phyloP scores from a whole-genome alignment of 257 asterid species.

The Solanum habrochaites region DNA sequence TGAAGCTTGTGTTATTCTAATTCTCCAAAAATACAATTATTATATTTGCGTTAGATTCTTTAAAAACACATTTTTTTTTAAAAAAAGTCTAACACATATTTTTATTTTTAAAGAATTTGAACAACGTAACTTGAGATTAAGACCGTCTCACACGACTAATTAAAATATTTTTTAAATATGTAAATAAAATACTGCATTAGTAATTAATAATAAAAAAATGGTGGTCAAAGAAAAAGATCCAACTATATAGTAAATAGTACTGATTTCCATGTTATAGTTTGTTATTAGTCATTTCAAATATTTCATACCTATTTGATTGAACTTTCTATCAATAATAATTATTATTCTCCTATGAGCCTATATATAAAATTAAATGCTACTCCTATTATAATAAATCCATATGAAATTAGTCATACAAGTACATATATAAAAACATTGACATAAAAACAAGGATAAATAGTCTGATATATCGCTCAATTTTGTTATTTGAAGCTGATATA shows the following conservation, averaged over 20 bases:
- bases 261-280: not conserved
- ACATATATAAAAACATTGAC: not conserved
- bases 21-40: not conserved
- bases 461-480: no score
- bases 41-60: not conserved
- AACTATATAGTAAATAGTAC: not conserved
- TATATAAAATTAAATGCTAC: not conserved
- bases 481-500: no score
- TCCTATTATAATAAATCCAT: not conserved
- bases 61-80: not conserved
- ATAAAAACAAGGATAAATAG: no score
- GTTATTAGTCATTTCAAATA: not conserved
- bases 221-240: not conserved
- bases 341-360: not conserved
- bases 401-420: not conserved
- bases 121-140: fast-evolving
- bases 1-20: not conserved
- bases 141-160: not conserved
- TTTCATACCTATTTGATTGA: not conserved
- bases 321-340: not conserved
- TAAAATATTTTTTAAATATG: not conserved
- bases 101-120: not conserved
- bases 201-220: not conserved
- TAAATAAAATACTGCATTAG: not conserved
- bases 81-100: fast-evolving